phyloP scores from a whole-genome alignment of 2,329 filamentous ascomycete species.

The Dichotomopilus funicola region DNA sequence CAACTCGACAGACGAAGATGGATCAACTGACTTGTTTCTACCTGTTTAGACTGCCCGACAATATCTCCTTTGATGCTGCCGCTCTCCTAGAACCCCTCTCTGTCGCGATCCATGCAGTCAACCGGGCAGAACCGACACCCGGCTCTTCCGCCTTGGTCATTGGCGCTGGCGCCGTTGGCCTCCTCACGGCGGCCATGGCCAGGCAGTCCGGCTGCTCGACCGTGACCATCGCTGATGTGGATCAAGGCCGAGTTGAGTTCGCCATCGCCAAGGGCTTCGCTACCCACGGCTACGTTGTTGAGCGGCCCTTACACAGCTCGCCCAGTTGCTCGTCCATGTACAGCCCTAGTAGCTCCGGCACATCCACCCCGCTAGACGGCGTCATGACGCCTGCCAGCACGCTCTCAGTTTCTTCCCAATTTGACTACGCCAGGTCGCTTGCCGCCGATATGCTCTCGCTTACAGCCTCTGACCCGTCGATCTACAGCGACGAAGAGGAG shows the following conservation, averaged over 20 bases:
- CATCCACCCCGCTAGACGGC: conserved; percentile 41
- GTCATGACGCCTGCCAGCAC: conserved; percentile 40
- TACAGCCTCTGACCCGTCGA: conserved; percentile 26
- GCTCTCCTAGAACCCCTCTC: conserved; percentile 57
- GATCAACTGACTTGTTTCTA: too few species aligned
- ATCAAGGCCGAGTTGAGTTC: conserved; percentile 53
- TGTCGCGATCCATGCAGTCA: conserved; percentile 56
- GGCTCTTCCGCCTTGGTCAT: conserved; percentile 55
- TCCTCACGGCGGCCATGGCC: conserved; percentile 58
- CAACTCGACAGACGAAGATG: neutral
- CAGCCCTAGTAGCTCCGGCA: conserved; percentile 41
- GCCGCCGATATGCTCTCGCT: conserved; percentile 44
- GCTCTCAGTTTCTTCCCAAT: conserved; percentile 41
- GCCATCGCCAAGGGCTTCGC: conserved; percentile 53
- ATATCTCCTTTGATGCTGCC: conserved; percentile 52
- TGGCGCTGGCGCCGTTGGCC: conserved; percentile 58
- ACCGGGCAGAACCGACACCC: conserved; percentile 45
- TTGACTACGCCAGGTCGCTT: conserved; percentile 45
- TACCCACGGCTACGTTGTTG: conserved; percentile 51
- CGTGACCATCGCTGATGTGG: conserved; percentile 56
- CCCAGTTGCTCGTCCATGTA: conserved; percentile 39
- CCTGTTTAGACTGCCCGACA: conserved; percentile 45
- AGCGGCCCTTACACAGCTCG: conserved; percentile 36
- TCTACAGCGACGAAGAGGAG: conserved; percentile 42
- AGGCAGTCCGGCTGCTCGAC: conserved; percentile 52